Evolutionary conservation across 768 basidiomycete genomes (phyloP), one percentile per base, ranked within the genome.

Genomic region (Suillus subluteus): DNA sequence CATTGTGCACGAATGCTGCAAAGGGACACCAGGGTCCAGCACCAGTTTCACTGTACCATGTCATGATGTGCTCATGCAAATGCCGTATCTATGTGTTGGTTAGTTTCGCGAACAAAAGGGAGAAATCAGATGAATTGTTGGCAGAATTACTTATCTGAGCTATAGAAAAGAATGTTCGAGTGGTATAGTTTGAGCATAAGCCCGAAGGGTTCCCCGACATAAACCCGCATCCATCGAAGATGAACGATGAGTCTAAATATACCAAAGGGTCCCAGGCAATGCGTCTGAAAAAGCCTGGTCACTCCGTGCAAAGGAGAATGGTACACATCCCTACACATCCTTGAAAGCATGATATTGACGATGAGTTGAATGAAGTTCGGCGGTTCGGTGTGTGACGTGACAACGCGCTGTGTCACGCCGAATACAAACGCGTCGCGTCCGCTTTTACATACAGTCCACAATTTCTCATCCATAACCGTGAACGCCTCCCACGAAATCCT

Each of bases 331-430:
- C 8, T 40, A 26, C 23, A 23, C 16, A 40, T 1, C 38, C 15
- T 38, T 23, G 37, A 9, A n/a, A 26, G 26, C 26, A 26, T 26
- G 26, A 26, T 26, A 26, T 26, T 26, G 37, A 21, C n/a, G 15
- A 26, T 40, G 21, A 21, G 38, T 4, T 40, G 40, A 2, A 26
- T 26, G 26, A 26, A 26, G 26, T 26, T 26, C 26, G 26, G 26
- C 26, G 6, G 15, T 41, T 41, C 6, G 1, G 6, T 21, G 38
- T 8, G 71, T 77, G 67, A 75, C 21, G 67, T 76, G 71, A 75
- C 73, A 11, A 73, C 73, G 67, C 75, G 76, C 35, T 63, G 41
- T 0, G 70, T 76, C 69, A 77, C 76, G 46, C 43, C 18, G 61
- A 13, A 12, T 62, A 67, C 65, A 59, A 65, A 59, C 69, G 61